Conservation (phyloP, 805 yeast genomes). For the Candida vartiovaarae region DNA sequence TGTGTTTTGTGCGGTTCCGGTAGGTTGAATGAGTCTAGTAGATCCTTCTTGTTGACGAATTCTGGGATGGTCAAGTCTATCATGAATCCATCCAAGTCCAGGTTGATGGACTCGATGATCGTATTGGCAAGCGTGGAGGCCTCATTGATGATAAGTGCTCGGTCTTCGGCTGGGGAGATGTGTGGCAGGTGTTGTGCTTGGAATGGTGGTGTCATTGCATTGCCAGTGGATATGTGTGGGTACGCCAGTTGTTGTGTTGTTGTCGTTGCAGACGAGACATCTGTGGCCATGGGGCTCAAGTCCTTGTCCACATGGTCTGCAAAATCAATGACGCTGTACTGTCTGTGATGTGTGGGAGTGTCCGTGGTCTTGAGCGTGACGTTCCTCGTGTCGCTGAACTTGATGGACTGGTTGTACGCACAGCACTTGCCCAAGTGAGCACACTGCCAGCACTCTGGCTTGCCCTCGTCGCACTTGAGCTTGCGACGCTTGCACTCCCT, state of each 20-base stretch:
- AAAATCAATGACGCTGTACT: too few species aligned
- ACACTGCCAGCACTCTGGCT: conserved; percentile 34
- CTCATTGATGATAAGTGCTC: conserved; percentile 14
- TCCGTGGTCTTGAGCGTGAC: conserved; percentile 1
- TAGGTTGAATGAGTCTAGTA: conserved; percentile 16
- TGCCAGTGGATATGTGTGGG: too few species aligned
- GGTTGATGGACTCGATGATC: conserved; percentile 16
- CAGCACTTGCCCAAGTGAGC: conserved; percentile 30
- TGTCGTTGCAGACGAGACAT: too few species aligned
- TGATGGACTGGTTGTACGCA: conserved; percentile 26
- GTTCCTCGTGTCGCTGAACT: conserved; percentile 17
- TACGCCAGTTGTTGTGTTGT: too few species aligned
- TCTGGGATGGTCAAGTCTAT: conserved; percentile 12
- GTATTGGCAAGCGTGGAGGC: conserved; percentile 20
- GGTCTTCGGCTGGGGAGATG: conserved; percentile 12
- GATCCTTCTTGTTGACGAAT: conserved; percentile 16
- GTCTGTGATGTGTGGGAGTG: background rate
- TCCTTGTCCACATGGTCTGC: too few species aligned
- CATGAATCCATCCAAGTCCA: conserved; percentile 15
- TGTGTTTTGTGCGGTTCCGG: conserved; percentile 18
- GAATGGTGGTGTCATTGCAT: too few species aligned
- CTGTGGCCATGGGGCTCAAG: too few species aligned
- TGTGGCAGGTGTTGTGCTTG: conserved; percentile 1
- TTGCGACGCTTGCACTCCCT: conserved; percentile 38
- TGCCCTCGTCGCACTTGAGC: conserved; percentile 26